These are phyloP conservation scores for Amphichorda felina DNA, from an alignment of 2,329 filamentous ascomycete species.

Conservation along the genomic window DNA sequence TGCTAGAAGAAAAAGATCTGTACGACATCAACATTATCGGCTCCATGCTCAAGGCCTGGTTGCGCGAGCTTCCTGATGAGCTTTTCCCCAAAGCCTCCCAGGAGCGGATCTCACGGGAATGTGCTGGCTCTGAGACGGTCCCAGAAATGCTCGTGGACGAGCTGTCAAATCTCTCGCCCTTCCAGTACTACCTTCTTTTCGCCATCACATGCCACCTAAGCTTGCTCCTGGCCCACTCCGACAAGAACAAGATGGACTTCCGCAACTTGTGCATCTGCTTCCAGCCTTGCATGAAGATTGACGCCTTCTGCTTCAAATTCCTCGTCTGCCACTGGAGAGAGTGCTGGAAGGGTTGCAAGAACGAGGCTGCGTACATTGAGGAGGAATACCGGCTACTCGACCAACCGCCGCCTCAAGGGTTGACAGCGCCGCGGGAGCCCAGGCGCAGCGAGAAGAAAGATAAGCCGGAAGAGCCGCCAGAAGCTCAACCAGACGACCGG, in stretches of 20 bases:
- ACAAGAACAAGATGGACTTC: slow-evolving; percentile 98
- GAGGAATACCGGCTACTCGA: slow-evolving; percentile 53
- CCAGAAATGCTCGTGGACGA: slow-evolving; percentile 83
- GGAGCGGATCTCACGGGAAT: slow-evolving; percentile 68
- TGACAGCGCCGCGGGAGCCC: slow-evolving; percentile 9
- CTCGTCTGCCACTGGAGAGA: slow-evolving; percentile 91
- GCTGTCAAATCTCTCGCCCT: slow-evolving; percentile 85
- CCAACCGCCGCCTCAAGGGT: slow-evolving; percentile 39
- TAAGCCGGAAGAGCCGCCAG: not conserved
- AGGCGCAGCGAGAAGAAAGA: not conserved
- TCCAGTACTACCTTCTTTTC: slow-evolving; percentile 96
- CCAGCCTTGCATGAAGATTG: slow-evolving; percentile 93
- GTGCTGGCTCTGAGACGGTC: slow-evolving; percentile 64
- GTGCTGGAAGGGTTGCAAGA: slow-evolving; percentile 94
- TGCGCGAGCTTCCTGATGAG: slow-evolving; percentile 88
- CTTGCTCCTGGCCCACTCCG: slow-evolving; percentile 77
- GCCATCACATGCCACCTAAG: slow-evolving; percentile 95
- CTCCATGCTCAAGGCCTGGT: slow-evolving; percentile 93
- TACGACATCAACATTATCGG: slow-evolving; percentile 96
- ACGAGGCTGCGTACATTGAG: slow-evolving; percentile 69
- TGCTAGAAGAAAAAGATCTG: slow-evolving; percentile 76
- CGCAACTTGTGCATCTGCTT: slow-evolving; percentile 94
- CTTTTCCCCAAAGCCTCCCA: slow-evolving; percentile 81
- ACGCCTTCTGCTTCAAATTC: slow-evolving; percentile 90
- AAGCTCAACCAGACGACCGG: not conserved